Evolutionary conservation across 2,329 filamentous ascomycete species (phyloP).

Genomic region (Alternaria sp.): DNA sequence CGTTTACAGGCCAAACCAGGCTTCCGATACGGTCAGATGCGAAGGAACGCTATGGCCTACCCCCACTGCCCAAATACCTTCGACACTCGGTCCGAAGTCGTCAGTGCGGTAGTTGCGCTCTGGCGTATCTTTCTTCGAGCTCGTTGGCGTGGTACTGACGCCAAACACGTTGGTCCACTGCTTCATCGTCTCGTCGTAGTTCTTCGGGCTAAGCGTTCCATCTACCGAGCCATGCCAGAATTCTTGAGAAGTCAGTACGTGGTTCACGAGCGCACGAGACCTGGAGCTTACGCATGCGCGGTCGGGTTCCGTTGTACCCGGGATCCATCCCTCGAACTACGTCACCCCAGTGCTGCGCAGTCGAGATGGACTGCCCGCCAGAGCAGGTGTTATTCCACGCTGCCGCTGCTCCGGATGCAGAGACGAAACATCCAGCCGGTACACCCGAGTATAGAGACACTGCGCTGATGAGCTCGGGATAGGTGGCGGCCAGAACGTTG

Average conservation of each 20-base stretch:
- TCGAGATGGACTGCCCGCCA: slow-evolving; percentile 54
- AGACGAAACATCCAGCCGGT: slow-evolving; percentile 61
- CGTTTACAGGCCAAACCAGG: slow-evolving; percentile 35
- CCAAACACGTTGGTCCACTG: slow-evolving; percentile 44
- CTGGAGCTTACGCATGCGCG: slow-evolving; percentile 52
- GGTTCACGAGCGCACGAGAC: background rate
- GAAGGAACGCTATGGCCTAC: slow-evolving; percentile 36
- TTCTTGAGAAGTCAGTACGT: slow-evolving; percentile 38
- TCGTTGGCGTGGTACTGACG: slow-evolving; percentile 29
- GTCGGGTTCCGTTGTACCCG: slow-evolving; percentile 58
- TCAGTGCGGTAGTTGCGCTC: slow-evolving; percentile 38
- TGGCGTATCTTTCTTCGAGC: slow-evolving; percentile 31
- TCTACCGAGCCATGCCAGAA: slow-evolving; percentile 64
- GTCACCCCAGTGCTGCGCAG: slow-evolving; percentile 57
- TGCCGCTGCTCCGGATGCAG: slow-evolving; percentile 49
- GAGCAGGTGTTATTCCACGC: slow-evolving; percentile 62
- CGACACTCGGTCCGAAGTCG: slow-evolving; percentile 35
- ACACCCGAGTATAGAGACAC: slow-evolving; percentile 61
- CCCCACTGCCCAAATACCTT: slow-evolving; percentile 37
- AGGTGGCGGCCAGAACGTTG: slow-evolving; percentile 58
- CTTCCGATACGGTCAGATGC: slow-evolving; percentile 32
- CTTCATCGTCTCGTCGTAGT: slow-evolving; percentile 61
- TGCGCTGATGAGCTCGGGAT: slow-evolving; percentile 61
- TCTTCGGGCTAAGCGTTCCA: slow-evolving; percentile 58
- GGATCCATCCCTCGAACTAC: slow-evolving; percentile 58